Evolutionary conservation across 148 eudicot species (phyloP).

Genomic region (Rhododendron henanense): DNA sequence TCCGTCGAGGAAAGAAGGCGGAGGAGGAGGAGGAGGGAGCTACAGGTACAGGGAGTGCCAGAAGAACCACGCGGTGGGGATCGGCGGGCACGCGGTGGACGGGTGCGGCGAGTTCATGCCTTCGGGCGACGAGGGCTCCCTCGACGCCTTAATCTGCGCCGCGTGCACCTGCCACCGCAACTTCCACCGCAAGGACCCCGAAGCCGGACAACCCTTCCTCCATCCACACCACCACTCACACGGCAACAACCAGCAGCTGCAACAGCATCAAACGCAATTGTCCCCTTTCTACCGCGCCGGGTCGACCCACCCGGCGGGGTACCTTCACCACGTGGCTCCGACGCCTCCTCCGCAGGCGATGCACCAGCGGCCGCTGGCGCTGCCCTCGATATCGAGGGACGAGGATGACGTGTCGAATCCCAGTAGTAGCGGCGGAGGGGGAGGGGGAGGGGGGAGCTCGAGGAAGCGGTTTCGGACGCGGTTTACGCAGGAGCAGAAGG

Average conservation of each 20-base stretch:
- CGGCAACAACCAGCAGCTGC: slow-evolving; percentile 8
- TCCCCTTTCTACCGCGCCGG: slow-evolving; percentile 26
- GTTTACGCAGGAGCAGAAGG: slow-evolving; percentile 47
- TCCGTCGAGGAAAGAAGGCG: slow-evolving; percentile 7
- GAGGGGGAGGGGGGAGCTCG: slow-evolving; percentile 11
- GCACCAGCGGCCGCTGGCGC: slow-evolving; percentile 25
- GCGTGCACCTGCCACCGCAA: slow-evolving; percentile 81
- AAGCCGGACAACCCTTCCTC: background rate
- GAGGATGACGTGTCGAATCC: slow-evolving; percentile 52
- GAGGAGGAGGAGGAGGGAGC: slow-evolving; percentile 3
- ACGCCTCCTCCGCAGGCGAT: slow-evolving; percentile 4
- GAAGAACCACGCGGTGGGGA: slow-evolving; percentile 58
- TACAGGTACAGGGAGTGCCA: slow-evolving; percentile 55
- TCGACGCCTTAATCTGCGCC: slow-evolving; percentile 60
- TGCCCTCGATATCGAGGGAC: slow-evolving; percentile 32
- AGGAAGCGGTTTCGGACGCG: slow-evolving; percentile 41
- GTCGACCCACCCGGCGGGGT: slow-evolving; percentile 28
- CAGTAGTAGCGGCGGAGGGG: slow-evolving; percentile 45
- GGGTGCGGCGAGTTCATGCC: slow-evolving; percentile 77
- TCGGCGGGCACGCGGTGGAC: slow-evolving; percentile 66
- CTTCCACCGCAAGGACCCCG: slow-evolving; percentile 56
- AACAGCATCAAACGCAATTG: slow-evolving; percentile 9
- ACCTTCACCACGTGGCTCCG: slow-evolving; percentile 35
- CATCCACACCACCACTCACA: slow-evolving; percentile 8
- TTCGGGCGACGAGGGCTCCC: slow-evolving; percentile 54